phyloP scores from a whole-genome alignment of 2,329 filamentous ascomycete species.

The Blastomyces emzantsi region DNA sequence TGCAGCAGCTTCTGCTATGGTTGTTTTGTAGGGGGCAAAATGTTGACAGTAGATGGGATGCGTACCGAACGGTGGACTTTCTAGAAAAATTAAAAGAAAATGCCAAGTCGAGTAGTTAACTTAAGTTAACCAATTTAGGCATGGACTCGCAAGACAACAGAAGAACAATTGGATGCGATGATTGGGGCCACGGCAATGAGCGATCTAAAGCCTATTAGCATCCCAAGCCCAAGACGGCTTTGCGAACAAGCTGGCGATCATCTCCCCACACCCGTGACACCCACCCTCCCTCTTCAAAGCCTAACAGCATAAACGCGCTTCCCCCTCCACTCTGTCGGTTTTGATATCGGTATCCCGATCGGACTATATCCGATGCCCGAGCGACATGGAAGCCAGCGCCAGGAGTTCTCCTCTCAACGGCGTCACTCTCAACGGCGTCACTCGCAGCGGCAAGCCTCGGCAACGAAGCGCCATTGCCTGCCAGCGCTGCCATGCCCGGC shows the following conservation, averaged over 20 bases:
- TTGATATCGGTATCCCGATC: constrained; percentile 3
- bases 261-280: neutral
- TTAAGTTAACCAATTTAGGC: neutral
- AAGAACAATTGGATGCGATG: neutral
- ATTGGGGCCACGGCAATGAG: constrained; percentile 2
- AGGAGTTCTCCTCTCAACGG: neutral
- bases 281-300: neutral
- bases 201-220: neutral
- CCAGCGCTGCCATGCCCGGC: constrained; percentile 3
- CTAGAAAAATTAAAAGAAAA: too few species aligned
- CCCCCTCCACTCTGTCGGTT: neutral
- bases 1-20: neutral
- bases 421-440: constrained; percentile 5
- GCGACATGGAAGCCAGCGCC: constrained; percentile 2
- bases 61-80: too few species aligned
- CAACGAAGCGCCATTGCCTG: constrained; percentile 8
- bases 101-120: too few species aligned
- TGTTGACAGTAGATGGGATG: too few species aligned
- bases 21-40: too few species aligned
- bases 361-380: neutral
- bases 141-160: neutral
- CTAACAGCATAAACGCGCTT: neutral
- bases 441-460: constrained; percentile 8
- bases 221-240: neutral
- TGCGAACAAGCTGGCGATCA: neutral